Evolutionary conservation across 2,329 filamentous ascomycete species (phyloP).

Genomic region (Alternaria novae-zelandiae): DNA sequence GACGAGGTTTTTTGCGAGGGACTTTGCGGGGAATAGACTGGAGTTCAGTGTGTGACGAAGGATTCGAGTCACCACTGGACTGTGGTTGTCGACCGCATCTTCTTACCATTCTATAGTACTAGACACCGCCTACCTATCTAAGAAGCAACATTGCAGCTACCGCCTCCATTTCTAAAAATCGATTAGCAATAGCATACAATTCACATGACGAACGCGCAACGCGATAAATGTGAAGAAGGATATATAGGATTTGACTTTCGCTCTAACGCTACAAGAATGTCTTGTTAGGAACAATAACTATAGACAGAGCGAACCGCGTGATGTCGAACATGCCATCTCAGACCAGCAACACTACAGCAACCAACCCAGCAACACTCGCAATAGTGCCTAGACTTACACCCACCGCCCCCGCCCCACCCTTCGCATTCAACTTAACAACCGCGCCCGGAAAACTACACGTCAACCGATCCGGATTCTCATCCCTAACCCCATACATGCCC

Average conservation of each 20-base stretch:
- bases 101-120: too few species aligned
- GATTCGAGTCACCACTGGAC: too few species aligned
- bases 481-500: conserved; percentile 35
- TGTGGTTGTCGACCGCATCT: too few species aligned
- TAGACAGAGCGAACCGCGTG: too few species aligned
- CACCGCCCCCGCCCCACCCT: background rate
- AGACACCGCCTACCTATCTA: too few species aligned
- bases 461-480: conserved; percentile 22
- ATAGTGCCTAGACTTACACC: background rate
- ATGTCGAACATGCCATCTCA: background rate
- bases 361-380: background rate
- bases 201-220: too few species aligned
- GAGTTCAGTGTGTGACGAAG: conserved; percentile 46
- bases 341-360: background rate
- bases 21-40: conserved; percentile 50
- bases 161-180: too few species aligned
- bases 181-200: too few species aligned
- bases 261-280: background rate
- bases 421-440: conserved; percentile 46
- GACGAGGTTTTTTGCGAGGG: conserved; percentile 65
- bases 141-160: too few species aligned
- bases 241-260: background rate
- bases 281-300: too few species aligned
- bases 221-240: too few species aligned
- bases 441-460: conserved; percentile 52